Conservation (phyloP, 2,329 filamentous ascomycete genomes). For the Pseudophaeomoniella oleicola region DNA sequence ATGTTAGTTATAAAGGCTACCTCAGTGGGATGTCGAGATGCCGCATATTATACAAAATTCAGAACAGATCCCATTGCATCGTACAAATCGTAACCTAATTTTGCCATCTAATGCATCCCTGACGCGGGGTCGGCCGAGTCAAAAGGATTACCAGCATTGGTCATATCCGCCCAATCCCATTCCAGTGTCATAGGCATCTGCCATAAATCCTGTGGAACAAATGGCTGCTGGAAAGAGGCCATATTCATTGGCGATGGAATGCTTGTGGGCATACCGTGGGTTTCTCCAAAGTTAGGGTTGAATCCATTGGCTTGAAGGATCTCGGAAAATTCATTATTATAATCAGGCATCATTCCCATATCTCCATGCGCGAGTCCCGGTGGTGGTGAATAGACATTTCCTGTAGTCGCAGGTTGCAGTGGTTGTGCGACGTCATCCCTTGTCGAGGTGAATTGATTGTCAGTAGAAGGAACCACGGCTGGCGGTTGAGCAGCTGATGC, state of each 20-base stretch:
- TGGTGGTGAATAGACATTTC: constrained; percentile 4
- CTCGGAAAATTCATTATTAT: constrained; percentile 12
- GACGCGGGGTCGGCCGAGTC: neutral
- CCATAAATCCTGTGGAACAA: constrained; percentile 87
- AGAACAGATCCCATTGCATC: too few relatives aligned
- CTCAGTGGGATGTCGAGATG: too few relatives aligned
- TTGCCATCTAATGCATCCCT: neutral
- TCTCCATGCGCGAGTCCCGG: constrained; percentile 6
- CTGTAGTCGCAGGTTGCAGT: constrained; percentile 2
- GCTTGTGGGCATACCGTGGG: constrained; percentile 15
- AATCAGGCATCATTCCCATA: constrained; percentile 17
- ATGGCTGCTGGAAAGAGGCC: constrained; percentile 59
- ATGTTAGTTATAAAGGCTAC: too few relatives aligned
- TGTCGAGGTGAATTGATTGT: neutral
- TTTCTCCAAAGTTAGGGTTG: constrained; percentile 19
- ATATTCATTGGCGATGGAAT: constrained; percentile 18
- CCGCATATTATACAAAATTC: too few relatives aligned
- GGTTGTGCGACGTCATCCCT: constrained; percentile 3
- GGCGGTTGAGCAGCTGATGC: constrained; percentile 2
- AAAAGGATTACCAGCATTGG: constrained; percentile 11
- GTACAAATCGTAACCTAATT: too few relatives aligned
- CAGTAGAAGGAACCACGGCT: constrained; percentile 12
- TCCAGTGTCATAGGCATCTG: constrained; percentile 92
- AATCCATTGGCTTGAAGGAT: constrained; percentile 22
- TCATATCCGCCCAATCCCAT: constrained; percentile 58